Evolutionary conservation across 352 stramenopile species (phyloP), one percentile per base, ranked within the genome.

Genomic region (Phytophthora cryptogea): DNA sequence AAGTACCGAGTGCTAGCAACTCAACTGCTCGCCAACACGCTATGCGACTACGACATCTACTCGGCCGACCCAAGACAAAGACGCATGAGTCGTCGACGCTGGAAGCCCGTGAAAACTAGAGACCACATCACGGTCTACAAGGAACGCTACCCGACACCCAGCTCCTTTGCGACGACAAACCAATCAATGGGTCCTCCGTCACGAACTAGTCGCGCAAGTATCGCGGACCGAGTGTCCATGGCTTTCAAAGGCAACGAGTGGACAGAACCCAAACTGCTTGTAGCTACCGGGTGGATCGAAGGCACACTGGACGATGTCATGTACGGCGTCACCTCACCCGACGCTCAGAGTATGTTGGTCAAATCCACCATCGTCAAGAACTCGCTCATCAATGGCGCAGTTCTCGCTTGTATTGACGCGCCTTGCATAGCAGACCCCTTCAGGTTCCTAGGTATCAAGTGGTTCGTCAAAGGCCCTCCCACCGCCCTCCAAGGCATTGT

Each of bases 241-340:
- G 56, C 43, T 14, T 66, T 73, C 49, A 52, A 47, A 13, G 32
- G 41, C 14, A 59, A 46, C 23, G 64, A 78, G 45, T 79, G 73
- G 70, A 70, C 62, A 5, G 40, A 79, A 28, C 71, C 71, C 30
- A 70, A 66, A 26, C 33, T 83, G 32, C 71, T 80, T 0, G 61
- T 70, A 11, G 68, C 74, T 5, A 61, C 68, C 14, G 76, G 76
- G 6, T 78, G 63, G 50, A 70, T 86, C 45, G 66, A 58, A 45
- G 70, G 66, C 10, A 63, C 54, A 9, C 44, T 89, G 5, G 74
- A 88, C 46, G 78, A 89, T 42, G 66, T 86, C 64, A 86, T 89
- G 77, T 90, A 84, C 54, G 81, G 81, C 16, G 68, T 84, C n/a
- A 16, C 63, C 9, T 73, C 79, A 6, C 69, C 76, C 10, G 68